Base-by-base conservation (phyloP, 257 asterid genomes). In the Linderniella brevidens region DNA sequence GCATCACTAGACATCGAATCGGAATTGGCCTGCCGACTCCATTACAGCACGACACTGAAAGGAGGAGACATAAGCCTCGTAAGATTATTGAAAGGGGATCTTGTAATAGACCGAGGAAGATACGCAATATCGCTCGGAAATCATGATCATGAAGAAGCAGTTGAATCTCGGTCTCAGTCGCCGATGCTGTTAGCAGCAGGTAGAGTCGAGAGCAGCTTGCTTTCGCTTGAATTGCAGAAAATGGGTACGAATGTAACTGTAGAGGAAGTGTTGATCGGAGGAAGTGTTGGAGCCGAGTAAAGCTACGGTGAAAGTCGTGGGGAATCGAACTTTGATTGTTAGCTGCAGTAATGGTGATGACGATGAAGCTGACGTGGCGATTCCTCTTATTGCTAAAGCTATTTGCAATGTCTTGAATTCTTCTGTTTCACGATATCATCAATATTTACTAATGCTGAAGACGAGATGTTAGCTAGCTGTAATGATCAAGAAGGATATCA, bases 1-100 rank as follows among this genome's bases (percentile, higher is more conserved):
- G 53, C 81, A 3, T 67, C 54, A 18, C 16, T 83, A 29, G 75
- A 72, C 62, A 80, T 86, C n/a, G 67, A 59, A 35, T 19, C 52
- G 5, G 82, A 75, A 49, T 48, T 79, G 73, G 63, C 62, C 47
- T 15, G 67, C 9, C 68, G 11, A 52, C 77, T 82, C 59, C 63
- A 46, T 35, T 67, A 57, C 38, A n/a, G n/a, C n/a, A 57, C 72
- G 4, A 68, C 74, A 50, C 1, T 76, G 47, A 59, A 63, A 64
- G 40, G 66, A 25, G 64, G 58, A 52, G 73, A 69, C 19, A 29
- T 57, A 14, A 49, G 20, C 35, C 7, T 73, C 14, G 57, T 78
- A 4, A 73, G 78, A 61, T 40, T n/a, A n/a, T n/a, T 73, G 59
- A 72, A 64, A 48, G 93, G 94, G 49, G 94, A 75, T 61, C 74